Evolutionary conservation across 1,284 basidiomycete genomes (phyloP), one percentile per base, ranked within the genome.

Genomic region (Microbotryum scabiosae): DNA sequence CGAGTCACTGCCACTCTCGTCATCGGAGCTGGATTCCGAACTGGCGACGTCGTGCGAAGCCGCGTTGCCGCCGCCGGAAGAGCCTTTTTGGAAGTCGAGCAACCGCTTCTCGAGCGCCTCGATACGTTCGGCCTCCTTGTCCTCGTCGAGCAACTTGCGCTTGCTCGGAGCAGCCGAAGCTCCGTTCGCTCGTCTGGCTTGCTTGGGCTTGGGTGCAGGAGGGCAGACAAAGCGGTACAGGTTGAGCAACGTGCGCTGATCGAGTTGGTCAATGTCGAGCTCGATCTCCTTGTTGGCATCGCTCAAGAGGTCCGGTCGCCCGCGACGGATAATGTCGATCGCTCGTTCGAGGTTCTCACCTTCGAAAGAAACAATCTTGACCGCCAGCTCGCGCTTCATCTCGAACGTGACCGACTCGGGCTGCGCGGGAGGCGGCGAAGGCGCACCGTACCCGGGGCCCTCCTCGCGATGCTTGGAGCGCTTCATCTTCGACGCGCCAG

Each of bases 361-460:
- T 56, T 74, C 73, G 54, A 73, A 71, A 20, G 71, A 70, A 26
- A 74, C 71, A 6, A 97, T 97, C 58, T 90, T 88, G 75, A 93
- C 89, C 70, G 90, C 93, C 60, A 97, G 79, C 73, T 96, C 90
- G 77, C 93, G 90, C 84, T 97, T 96, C 79, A 96, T 91, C 70
- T 90, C 87, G 73, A 93, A 89, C 47, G 88, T 86, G 41, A 96
- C 78, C 56, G 86, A 85, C 69, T 88, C 86, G 71, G 87, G 85
- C 55, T 55, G 59, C 58, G 25, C 56, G 23, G 41, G 51, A 36
- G 25, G 26, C 21, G 36, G 43, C 23, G 32, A 41, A 51, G 16
- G 23, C 12, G 25, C 36, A 5, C 36, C 36, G 36, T 41, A 41
- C 16, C 36, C 36, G 36, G 36, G 36, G 36, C 16, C 36, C 43